These are phyloP conservation scores for Spathaspora sp. DNA, from an alignment of 1,139 yeast species.

Conservation along the genomic window DNA sequence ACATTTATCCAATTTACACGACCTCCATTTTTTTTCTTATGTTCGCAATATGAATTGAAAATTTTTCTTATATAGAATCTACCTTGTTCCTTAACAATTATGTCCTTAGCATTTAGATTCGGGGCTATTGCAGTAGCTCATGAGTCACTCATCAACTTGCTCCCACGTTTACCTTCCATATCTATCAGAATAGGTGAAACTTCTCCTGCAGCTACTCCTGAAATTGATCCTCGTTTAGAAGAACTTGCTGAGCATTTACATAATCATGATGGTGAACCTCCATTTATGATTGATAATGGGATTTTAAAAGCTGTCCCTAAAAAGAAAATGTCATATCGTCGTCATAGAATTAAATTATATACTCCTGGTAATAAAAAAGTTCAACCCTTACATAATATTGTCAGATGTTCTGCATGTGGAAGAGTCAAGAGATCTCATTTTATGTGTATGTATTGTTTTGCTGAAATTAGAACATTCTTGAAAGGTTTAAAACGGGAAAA, in stretches of 20 bases:
- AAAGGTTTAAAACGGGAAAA: slow-evolving; percentile 48
- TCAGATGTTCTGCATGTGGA: slow-evolving; percentile 95
- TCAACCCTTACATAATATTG: slow-evolving; percentile 71
- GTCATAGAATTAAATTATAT: slow-evolving; percentile 78
- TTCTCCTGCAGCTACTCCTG: slow-evolving; percentile 5
- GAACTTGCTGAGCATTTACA: slow-evolving; percentile 33
- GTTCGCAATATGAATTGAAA: slow-evolving; percentile 2
- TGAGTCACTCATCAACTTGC: slow-evolving; percentile 16
- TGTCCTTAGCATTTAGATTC: slow-evolving; percentile 27
- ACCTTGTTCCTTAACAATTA: slow-evolving; percentile 6
- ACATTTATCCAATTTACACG: neutral
- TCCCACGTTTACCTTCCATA: slow-evolving; percentile 26
- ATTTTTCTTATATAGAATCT: slow-evolving; percentile 2
- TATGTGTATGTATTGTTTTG: slow-evolving; percentile 90
- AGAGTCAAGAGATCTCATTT: slow-evolving; percentile 86
- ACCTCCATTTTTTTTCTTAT: neutral
- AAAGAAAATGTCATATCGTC: slow-evolving; percentile 84
- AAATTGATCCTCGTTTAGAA: slow-evolving; percentile 26
- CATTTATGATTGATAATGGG: slow-evolving; percentile 56
- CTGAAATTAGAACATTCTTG: slow-evolving; percentile 75
- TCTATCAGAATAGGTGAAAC: slow-evolving; percentile 10
- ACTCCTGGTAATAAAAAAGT: slow-evolving; percentile 83
- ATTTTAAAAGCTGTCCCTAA: slow-evolving; percentile 87
- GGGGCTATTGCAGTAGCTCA: slow-evolving; percentile 17
- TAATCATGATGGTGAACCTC: slow-evolving; percentile 25